Evolutionary conservation across 73 alveolate genomes (phyloP).

Genomic region (Paramecium sonneborni): DNA sequence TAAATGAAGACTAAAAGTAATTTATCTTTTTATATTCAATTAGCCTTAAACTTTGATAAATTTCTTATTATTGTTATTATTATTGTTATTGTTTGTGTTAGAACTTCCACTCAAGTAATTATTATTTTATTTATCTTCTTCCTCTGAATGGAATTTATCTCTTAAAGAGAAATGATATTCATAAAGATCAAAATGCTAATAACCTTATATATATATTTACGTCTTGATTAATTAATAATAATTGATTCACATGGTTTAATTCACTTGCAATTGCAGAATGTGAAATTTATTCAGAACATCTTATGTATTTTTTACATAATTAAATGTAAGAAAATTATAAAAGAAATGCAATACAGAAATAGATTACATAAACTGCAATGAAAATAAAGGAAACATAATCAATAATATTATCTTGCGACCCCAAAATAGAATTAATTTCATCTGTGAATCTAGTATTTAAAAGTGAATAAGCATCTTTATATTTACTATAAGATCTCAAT

Average conservation of each 20-base stretch:
- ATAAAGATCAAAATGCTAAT: slow-evolving; percentile 22
- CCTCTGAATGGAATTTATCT: slow-evolving; percentile 26
- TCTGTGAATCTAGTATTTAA: not conserved
- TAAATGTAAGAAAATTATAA: not conserved
- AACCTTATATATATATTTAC: not conserved
- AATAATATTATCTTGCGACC: not conserved
- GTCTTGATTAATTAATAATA: not conserved
- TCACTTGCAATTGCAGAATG: slow-evolving; percentile 21
- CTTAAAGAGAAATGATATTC: slow-evolving; percentile 20
- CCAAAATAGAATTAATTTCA: not conserved
- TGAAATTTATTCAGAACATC: slow-evolving; percentile 33
- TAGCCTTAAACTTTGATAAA: not conserved
- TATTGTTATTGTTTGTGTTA: not conserved
- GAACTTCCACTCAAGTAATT: not conserved
- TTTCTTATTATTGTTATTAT: not conserved
- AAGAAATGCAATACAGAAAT: not conserved
- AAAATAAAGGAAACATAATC: slow-evolving; percentile 7
- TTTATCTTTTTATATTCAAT: not conserved
- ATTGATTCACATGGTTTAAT: not conserved
- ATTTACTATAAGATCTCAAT: slow-evolving; percentile 20
- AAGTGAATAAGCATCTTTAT: not conserved
- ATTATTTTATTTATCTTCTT: not conserved
- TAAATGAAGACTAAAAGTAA: not conserved
- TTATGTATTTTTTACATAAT: not conserved
- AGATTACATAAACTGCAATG: not conserved